Evolutionary conservation across 805 yeast genomes (phyloP).

Genomic region (Metschnikowia similis): DNA sequence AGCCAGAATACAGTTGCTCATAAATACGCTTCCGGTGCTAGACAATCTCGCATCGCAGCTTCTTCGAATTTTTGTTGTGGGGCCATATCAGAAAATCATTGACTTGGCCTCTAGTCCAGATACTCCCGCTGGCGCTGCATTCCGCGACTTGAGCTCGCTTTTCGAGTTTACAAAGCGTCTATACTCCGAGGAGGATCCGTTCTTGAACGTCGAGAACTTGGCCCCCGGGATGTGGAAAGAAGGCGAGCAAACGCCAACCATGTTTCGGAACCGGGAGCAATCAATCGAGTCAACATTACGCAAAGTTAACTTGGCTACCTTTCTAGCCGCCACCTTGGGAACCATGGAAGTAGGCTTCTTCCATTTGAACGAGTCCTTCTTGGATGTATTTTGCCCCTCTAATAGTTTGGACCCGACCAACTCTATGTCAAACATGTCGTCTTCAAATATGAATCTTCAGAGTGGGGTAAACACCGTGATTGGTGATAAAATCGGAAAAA

Average conservation of each 20-base stretch:
- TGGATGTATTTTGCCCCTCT: slow-evolving; percentile 83
- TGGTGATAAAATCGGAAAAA: slow-evolving; percentile 47
- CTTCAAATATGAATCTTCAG: slow-evolving; percentile 29
- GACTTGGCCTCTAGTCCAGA: slow-evolving; percentile 63
- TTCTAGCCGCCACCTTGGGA: slow-evolving; percentile 81
- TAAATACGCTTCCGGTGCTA: slow-evolving; percentile 68
- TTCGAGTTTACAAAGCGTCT: slow-evolving; percentile 74
- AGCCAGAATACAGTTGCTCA: slow-evolving; percentile 57
- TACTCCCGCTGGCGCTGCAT: slow-evolving; percentile 62
- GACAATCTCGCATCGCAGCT: slow-evolving; percentile 83
- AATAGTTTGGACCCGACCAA: slow-evolving; percentile 51
- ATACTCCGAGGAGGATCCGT: slow-evolving; percentile 68
- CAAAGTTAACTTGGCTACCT: slow-evolving; percentile 84
- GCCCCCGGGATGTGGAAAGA: slow-evolving; percentile 70
- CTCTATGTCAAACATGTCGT: slow-evolving; percentile 33
- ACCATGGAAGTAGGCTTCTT: slow-evolving; percentile 83
- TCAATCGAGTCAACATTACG: slow-evolving; percentile 63
- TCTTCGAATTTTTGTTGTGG: slow-evolving; percentile 63
- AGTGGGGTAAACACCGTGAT: slow-evolving; percentile 30
- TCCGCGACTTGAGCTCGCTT: slow-evolving; percentile 63
- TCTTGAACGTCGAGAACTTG: slow-evolving; percentile 62
- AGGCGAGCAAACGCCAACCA: slow-evolving; percentile 53
- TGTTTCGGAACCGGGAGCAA: slow-evolving; percentile 58
- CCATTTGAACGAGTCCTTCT: slow-evolving; percentile 75
- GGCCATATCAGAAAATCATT: slow-evolving; percentile 72